Evolutionary conservation across 176 grass and related monocot species (phyloP).

Genomic region (Thinopyrum elongatum): DNA sequence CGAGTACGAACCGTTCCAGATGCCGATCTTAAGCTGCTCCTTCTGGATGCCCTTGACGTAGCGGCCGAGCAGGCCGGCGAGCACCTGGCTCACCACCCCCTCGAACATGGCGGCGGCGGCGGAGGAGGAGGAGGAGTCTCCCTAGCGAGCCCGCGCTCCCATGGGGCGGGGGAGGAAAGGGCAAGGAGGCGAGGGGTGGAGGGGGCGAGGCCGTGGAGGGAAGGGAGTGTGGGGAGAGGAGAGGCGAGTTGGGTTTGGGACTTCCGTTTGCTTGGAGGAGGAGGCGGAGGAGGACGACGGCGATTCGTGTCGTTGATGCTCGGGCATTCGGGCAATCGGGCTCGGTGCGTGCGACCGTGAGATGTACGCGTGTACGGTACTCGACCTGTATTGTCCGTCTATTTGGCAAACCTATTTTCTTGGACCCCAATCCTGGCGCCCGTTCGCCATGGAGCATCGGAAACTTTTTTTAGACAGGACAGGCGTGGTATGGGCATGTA

Average conservation of each 20-base stretch:
- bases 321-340: neutral
- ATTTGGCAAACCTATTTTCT: too few species aligned
- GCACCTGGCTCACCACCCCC: slow-evolving; percentile 92
- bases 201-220: neutral
- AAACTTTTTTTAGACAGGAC: too few species aligned
- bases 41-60: slow-evolving; percentile 97
- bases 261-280: slow-evolving; percentile 46
- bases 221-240: neutral
- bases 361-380: neutral
- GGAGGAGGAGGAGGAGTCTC: neutral
- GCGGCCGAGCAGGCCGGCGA: slow-evolving; percentile 81
- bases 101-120: slow-evolving; percentile 73
- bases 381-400: neutral
- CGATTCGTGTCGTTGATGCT: slow-evolving; percentile 12
- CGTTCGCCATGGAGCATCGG: too few species aligned
- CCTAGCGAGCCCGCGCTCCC: slow-evolving; percentile 35
- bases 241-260: neutral
- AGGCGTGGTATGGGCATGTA: too few species aligned
- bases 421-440: too few species aligned
- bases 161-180: slow-evolving; percentile 29
- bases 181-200: neutral
- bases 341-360: neutral
- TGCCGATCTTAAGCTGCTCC: slow-evolving; percentile 94
- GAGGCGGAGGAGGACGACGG: slow-evolving; percentile 14
- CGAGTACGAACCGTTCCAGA: slow-evolving; percentile 78